Percentiles rank a stretch among this genome's conserved stretches.
Evolutionary conservation across 495 filamentous ascomycete species (phyloP).

Genomic region (Astrocystis sublimbata): DNA sequence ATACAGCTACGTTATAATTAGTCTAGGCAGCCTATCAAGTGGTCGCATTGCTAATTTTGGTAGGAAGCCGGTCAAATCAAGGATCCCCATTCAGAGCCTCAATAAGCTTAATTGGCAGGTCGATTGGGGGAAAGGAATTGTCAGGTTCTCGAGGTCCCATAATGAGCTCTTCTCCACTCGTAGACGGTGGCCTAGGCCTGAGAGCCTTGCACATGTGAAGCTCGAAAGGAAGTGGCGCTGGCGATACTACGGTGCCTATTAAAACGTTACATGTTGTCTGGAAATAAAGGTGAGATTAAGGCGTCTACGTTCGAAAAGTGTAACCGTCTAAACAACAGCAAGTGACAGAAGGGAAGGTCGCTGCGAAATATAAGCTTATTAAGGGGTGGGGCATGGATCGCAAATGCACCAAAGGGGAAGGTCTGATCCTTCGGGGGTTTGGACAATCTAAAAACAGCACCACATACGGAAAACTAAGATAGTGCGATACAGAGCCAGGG

Average conservation of each 20-base stretch:
- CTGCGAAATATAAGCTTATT: slow-evolving; percentile 8
- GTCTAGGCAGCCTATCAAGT: slow-evolving; percentile 13
- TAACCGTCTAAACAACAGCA: slow-evolving; percentile 5
- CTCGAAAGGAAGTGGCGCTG: slow-evolving; percentile 10
- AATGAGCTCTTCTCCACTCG: slow-evolving; percentile 10
- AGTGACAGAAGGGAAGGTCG: slow-evolving; percentile 10
- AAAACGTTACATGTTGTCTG: slow-evolving; percentile 14
- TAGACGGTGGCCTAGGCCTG: slow-evolving; percentile 2
- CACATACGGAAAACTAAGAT: no score
- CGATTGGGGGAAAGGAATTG: no score
- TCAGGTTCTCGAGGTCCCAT: slow-evolving; percentile 13
- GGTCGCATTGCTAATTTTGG: slow-evolving; percentile 8
- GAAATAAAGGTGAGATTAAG: slow-evolving; percentile 13
- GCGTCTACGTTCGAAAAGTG: slow-evolving; percentile 11
- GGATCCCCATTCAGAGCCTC: slow-evolving; percentile 3
- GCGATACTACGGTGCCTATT: slow-evolving; percentile 7
- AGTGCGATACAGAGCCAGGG: no score
- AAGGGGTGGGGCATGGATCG: slow-evolving; percentile 12
- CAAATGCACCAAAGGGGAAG: slow-evolving; percentile 14
- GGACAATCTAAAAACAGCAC: no score
- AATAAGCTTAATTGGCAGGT: no score
- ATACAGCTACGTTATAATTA: no score
- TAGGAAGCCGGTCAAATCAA: slow-evolving; percentile 11
- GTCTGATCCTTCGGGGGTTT: no score
- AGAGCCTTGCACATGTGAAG: slow-evolving; percentile 8